These are phyloP conservation scores for Quercus alba DNA, from an alignment of 306 rosid genomes.

Conservation along the genomic window DNA sequence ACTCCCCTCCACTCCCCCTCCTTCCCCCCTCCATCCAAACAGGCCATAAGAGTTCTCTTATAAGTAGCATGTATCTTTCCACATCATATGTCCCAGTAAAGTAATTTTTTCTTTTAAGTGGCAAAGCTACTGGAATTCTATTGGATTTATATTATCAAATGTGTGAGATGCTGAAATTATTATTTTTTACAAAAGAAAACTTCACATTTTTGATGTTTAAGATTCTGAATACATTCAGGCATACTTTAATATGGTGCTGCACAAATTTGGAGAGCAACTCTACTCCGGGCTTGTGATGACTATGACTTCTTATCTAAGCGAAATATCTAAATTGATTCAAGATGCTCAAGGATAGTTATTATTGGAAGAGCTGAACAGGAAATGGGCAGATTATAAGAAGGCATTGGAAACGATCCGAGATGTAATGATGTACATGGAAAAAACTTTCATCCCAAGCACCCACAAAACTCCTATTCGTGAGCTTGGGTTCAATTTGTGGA, in stretches of 20 bases:
- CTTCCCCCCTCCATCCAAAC: no score
- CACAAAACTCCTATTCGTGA: slow-evolving; percentile 51
- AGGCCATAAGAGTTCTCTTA: no score
- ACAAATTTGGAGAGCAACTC: slow-evolving; percentile 52
- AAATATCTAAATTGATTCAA: slow-evolving; percentile 41
- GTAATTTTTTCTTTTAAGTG: background rate
- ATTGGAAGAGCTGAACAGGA: slow-evolving; percentile 53
- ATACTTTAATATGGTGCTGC: slow-evolving; percentile 52
- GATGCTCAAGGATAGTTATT: slow-evolving; percentile 50
- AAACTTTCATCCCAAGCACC: slow-evolving; percentile 48
- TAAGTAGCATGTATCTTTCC: no score
- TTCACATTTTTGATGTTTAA: slow-evolving; percentile 8
- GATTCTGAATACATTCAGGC: slow-evolving; percentile 27
- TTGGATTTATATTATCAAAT: no score
- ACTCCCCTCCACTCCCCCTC: no score
- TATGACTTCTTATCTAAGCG: slow-evolving; percentile 41
- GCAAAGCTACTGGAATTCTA: no score
- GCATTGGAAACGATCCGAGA: slow-evolving; percentile 55
- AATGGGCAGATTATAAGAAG: slow-evolving; percentile 57
- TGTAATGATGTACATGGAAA: slow-evolving; percentile 60
- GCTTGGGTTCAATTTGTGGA: slow-evolving; percentile 44
- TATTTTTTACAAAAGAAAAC: background rate
- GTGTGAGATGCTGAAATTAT: no score
- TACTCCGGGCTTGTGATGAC: slow-evolving; percentile 49
- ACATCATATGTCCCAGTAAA: no score